Conservation (phyloP, 169 alveolate species). For the Plasmodium berghei region DNA sequence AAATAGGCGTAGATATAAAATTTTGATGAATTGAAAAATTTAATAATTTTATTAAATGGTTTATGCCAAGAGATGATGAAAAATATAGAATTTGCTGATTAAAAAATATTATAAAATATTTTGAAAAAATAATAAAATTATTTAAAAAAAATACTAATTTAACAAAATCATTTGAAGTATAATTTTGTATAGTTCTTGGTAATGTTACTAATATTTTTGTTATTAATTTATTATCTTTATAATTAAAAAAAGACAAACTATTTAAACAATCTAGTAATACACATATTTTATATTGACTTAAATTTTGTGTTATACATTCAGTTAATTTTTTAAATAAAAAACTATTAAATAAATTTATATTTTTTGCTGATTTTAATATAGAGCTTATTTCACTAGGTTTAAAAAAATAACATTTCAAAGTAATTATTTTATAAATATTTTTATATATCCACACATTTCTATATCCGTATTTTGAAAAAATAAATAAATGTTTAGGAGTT, state of each 20-base stretch:
- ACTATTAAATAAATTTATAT: conserved; percentile 36
- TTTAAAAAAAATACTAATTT: conserved; percentile 49
- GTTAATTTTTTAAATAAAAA: conserved; percentile 39
- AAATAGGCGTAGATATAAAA: conserved; percentile 34
- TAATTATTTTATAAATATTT: conserved; percentile 23
- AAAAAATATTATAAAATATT: conserved; percentile 25
- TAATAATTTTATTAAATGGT: conserved; percentile 29
- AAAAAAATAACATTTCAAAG: conserved; percentile 13
- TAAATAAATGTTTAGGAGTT: conserved; percentile 32
- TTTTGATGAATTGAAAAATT: conserved; percentile 45
- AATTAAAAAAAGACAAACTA: conserved; percentile 41
- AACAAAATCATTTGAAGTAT: conserved; percentile 44
- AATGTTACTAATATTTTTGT: conserved; percentile 45
- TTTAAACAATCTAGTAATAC: conserved; percentile 54
- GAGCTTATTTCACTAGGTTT: conserved; percentile 54
- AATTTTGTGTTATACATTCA: conserved; percentile 16
- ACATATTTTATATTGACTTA: conserved; percentile 60
- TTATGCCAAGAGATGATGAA: conserved; percentile 38
- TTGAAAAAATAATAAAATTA: conserved; percentile 42
- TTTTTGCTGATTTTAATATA: conserved; percentile 49
- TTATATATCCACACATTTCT: conserved; percentile 27
- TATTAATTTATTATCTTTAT: conserved; percentile 25
- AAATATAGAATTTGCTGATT: conserved; percentile 42
- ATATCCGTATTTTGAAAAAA: conserved; percentile 52
- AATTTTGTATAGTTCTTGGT: conserved; percentile 41